These are phyloP conservation scores for Starmerella scarabaei DNA, from an alignment of 805 yeast species.

Conservation along the genomic window DNA sequence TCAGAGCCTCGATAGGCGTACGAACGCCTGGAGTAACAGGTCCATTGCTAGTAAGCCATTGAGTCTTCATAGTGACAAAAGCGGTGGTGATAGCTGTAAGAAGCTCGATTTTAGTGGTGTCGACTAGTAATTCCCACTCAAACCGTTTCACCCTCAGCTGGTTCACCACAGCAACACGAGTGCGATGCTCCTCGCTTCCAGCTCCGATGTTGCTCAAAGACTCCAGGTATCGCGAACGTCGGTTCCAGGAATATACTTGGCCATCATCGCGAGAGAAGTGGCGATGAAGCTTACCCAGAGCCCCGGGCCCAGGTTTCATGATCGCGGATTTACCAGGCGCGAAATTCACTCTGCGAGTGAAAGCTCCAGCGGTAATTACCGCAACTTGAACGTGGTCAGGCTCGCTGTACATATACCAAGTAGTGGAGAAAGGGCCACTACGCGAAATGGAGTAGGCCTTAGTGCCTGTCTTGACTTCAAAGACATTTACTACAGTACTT, in stretches of 20 bases:
- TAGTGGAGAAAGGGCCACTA: constrained; percentile 35
- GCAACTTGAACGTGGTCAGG: constrained; percentile 40
- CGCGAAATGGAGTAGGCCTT: constrained; percentile 42
- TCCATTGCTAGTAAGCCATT: constrained; percentile 32
- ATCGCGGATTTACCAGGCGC: constrained; percentile 33
- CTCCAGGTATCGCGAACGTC: constrained; percentile 40
- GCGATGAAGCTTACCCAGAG: constrained; percentile 24
- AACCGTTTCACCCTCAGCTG: constrained; percentile 46
- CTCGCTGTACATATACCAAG: constrained; percentile 38
- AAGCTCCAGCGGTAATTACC: constrained; percentile 38
- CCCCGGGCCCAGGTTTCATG: constrained; percentile 31
- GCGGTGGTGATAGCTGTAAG: constrained; percentile 48
- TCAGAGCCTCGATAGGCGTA: neutral
- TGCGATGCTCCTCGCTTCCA: constrained; percentile 41
- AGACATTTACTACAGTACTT: constrained; percentile 38
- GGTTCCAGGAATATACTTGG: constrained; percentile 42
- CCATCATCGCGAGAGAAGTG: constrained; percentile 43
- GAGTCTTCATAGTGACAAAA: constrained; percentile 50
- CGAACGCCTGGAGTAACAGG: constrained; percentile 25
- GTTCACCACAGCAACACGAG: constrained; percentile 42
- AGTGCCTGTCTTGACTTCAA: constrained; percentile 32
- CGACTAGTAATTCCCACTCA: constrained; percentile 46
- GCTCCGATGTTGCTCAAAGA: constrained; percentile 43
- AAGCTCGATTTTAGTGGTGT: constrained; percentile 34
- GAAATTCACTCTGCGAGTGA: constrained; percentile 34